These are phyloP conservation scores for Xylariaceae sp. DNA, from an alignment of 2,329 filamentous ascomycete species.

Conservation along the genomic window DNA sequence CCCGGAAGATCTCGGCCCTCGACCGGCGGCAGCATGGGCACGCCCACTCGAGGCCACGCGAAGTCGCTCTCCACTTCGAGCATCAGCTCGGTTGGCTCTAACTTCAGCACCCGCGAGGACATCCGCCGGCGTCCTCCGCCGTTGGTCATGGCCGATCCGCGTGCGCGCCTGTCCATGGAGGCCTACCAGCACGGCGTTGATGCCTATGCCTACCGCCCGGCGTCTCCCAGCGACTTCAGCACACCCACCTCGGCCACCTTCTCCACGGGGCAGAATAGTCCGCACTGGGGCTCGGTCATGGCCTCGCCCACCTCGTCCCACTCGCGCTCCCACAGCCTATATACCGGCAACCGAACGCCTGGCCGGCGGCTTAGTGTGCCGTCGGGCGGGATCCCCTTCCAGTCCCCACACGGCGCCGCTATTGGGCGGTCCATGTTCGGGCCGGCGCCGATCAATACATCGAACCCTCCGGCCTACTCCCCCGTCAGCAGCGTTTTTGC, in stretches of 20 bases:
- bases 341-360: conserved; percentile 56
- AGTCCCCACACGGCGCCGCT: conserved; percentile 50
- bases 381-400: conserved; percentile 66
- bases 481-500: conserved; percentile 54
- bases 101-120: conserved; percentile 58
- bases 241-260: conserved; percentile 82
- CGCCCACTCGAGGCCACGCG: conserved; percentile 70
- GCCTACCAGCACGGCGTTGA: conserved; percentile 59
- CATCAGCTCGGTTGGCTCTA: conserved; percentile 63
- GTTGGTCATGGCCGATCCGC: conserved; percentile 72
- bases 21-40: conserved; percentile 65
- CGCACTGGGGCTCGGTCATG: conserved; percentile 60
- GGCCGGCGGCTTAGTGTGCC: conserved; percentile 76
- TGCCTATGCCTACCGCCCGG: conserved; percentile 55
- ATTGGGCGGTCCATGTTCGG: conserved; percentile 49
- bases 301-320: conserved; percentile 66
- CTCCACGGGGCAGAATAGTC: conserved; percentile 68
- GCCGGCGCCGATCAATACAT: conserved; percentile 46
- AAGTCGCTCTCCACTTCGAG: conserved; percentile 83
- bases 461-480: conserved; percentile 48
- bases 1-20: conserved; percentile 68
- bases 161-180: conserved; percentile 60
- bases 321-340: conserved; percentile 66
- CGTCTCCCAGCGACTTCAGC: conserved; percentile 67
- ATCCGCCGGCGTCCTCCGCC: conserved; percentile 68